Evolutionary conservation across 768 basidiomycete genomes (phyloP).

Genomic region (Lactarius psammicola): DNA sequence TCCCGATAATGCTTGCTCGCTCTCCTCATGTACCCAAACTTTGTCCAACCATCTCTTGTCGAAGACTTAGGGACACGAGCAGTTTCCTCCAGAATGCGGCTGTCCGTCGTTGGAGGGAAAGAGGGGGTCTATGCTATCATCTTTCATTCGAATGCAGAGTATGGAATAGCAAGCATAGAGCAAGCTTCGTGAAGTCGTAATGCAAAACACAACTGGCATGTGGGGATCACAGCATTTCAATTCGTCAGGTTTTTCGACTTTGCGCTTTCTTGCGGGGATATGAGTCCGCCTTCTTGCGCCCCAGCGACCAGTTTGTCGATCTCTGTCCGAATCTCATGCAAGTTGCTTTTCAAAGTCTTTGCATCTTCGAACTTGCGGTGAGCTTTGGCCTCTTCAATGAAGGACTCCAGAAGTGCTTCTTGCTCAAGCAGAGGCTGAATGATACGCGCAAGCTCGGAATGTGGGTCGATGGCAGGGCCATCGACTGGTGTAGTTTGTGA

Average conservation of each 20-base stretch:
- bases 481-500: constrained; percentile 30
- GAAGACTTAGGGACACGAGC: background rate
- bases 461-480: constrained; percentile 48
- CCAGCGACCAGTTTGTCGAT: constrained; percentile 64
- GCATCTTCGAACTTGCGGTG: constrained; percentile 96
- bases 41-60: background rate
- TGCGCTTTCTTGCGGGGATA: constrained; percentile 5
- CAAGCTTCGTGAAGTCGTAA: constrained; percentile 11
- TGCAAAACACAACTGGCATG: constrained; percentile 11
- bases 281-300: constrained; percentile 29
- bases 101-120: background rate
- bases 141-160: constrained; percentile 14
- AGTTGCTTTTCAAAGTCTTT: constrained; percentile 73
- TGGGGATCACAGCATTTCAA: constrained; percentile 10
- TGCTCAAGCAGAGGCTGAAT: constrained; percentile 93
- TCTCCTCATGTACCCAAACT: background rate
- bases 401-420: constrained; percentile 86
- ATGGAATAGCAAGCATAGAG: constrained; percentile 20
- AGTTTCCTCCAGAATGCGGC: background rate
- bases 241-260: constrained; percentile 13
- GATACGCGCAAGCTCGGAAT: constrained; percentile 65
- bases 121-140: constrained; percentile 1
- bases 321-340: constrained; percentile 81
- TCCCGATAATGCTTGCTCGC: background rate
- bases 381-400: constrained; percentile 85